phyloP scores from a whole-genome alignment of 2,329 filamentous ascomycete genomes.

The Penicillium concentricum region DNA sequence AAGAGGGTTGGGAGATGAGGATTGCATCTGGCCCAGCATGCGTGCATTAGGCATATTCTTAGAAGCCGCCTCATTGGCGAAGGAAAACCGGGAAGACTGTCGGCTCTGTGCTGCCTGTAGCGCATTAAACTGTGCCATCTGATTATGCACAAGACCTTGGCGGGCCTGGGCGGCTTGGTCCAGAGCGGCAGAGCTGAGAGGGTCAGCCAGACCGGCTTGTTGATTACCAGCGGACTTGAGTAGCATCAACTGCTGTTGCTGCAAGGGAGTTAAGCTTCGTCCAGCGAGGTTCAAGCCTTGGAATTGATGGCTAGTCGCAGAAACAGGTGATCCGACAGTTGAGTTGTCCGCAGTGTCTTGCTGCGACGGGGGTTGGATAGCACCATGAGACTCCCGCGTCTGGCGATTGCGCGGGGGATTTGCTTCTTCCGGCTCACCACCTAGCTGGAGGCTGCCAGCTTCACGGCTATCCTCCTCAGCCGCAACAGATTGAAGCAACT shows the following conservation, averaged over 20 bases:
- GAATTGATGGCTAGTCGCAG: slow-evolving; percentile 43
- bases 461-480: slow-evolving; percentile 73
- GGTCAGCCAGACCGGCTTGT: slow-evolving; percentile 56
- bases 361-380: slow-evolving; percentile 75
- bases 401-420: slow-evolving; percentile 52
- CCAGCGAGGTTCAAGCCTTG: slow-evolving; percentile 62
- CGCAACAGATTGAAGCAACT: slow-evolving; percentile 50
- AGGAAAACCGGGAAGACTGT: slow-evolving; percentile 84
- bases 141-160: slow-evolving; percentile 46
- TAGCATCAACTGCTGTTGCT: slow-evolving; percentile 70
- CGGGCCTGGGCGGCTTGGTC: slow-evolving; percentile 47
- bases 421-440: slow-evolving; percentile 86
- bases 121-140: slow-evolving; percentile 53
- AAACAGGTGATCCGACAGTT: slow-evolving; percentile 42
- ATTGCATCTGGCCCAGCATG: slow-evolving; percentile 51
- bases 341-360: slow-evolving; percentile 52
- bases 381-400: slow-evolving; percentile 59
- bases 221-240: slow-evolving; percentile 60
- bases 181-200: slow-evolving; percentile 34
- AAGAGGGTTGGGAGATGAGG: slow-evolving; percentile 38
- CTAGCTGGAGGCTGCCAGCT: slow-evolving; percentile 82
- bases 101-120: slow-evolving; percentile 66
- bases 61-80: slow-evolving; percentile 62
- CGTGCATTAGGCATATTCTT: slow-evolving; percentile 60
- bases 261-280: slow-evolving; percentile 76